These are phyloP conservation scores for Passiflora organensis DNA, from an alignment of 345 rosid species.

Conservation along the genomic window DNA sequence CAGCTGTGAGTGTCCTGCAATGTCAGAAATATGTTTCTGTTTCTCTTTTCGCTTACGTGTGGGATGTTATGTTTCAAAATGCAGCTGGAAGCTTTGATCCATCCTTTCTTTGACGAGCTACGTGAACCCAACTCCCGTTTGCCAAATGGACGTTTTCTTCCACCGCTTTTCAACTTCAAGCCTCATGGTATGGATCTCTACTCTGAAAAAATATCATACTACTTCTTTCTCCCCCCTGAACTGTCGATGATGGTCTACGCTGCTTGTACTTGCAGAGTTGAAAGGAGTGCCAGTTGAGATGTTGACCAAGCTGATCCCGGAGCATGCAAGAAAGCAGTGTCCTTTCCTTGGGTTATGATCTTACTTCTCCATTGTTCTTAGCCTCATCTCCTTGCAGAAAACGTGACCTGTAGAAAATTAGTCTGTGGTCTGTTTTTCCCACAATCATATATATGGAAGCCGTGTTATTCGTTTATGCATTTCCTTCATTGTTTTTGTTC, in stretches of 20 bases:
- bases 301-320: slow-evolving; percentile 66
- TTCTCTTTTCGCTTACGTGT: too few relatives aligned
- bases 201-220: neutral
- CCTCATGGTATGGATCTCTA: slow-evolving; percentile 50
- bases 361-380: slow-evolving; percentile 1
- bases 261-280: slow-evolving; percentile 46
- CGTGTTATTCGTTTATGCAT: slow-evolving; percentile 3
- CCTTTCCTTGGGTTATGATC: slow-evolving; percentile 60
- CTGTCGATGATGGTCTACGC: neutral
- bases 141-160: too few relatives aligned
- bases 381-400: slow-evolving; percentile 34
- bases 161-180: too few relatives aligned
- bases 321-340: slow-evolving; percentile 83
- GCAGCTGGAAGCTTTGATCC: slow-evolving; percentile 85
- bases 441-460: slow-evolving; percentile 6
- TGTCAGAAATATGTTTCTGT: neutral
- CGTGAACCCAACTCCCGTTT: too few relatives aligned
- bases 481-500: neutral
- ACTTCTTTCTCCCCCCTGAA: neutral
- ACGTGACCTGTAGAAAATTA: slow-evolving; percentile 20
- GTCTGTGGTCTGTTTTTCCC: slow-evolving; percentile 13
- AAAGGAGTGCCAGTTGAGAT: slow-evolving; percentile 70
- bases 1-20: slow-evolving; percentile 56
- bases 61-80: too few relatives aligned
- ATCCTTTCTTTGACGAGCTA: too few relatives aligned